Percentiles rank a stretch among this genome's conserved stretches.
These are phyloP conservation scores for Geosiphon pyriformis DNA, from an alignment of 192 early-diverging fungal species.

Conservation along the genomic window DNA sequence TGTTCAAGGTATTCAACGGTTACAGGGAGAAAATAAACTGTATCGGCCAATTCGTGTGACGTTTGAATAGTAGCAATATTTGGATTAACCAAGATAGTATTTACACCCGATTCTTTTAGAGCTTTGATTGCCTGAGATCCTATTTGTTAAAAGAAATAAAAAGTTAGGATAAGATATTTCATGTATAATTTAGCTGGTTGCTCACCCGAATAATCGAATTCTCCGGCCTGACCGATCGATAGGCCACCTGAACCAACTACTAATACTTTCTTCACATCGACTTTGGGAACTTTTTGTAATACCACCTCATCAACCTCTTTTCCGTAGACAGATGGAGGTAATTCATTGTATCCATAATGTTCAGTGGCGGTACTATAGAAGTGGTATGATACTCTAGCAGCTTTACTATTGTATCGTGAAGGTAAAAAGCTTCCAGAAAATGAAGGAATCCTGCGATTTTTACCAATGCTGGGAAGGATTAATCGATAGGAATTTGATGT, in stretches of 20 bases:
- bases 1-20: slow-evolving; percentile 92
- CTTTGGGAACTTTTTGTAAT: slow-evolving; percentile 46
- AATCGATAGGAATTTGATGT: too few relatives aligned
- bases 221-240: slow-evolving; percentile 97
- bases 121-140: slow-evolving; percentile 89
- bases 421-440: not conserved
- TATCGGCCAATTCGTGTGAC: slow-evolving; percentile 93
- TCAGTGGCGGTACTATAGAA: not conserved
- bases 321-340: slow-evolving; percentile 18
- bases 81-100: slow-evolving; percentile 97
- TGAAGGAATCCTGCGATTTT: too few relatives aligned
- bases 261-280: slow-evolving; percentile 83
- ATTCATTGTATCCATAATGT: not conserved
- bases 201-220: slow-evolving; percentile 98
- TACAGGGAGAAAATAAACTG: slow-evolving; percentile 96
- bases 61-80: slow-evolving; percentile 99
- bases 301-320: slow-evolving; percentile 47
- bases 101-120: slow-evolving; percentile 92
- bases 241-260: slow-evolving; percentile 95
- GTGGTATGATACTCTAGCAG: slow-evolving; percentile 14
- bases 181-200: slow-evolving; percentile 27
- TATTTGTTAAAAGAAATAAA: slow-evolving; percentile 1
- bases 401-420: not conserved
- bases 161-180: not conserved
- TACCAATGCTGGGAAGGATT: too few relatives aligned